A percentile compares a stretch with the other conserved stretches of the same genome.
Conservation (phyloP, 2,329 filamentous ascomycete genomes). For the Teratosphaeria nubilosa region DNA sequence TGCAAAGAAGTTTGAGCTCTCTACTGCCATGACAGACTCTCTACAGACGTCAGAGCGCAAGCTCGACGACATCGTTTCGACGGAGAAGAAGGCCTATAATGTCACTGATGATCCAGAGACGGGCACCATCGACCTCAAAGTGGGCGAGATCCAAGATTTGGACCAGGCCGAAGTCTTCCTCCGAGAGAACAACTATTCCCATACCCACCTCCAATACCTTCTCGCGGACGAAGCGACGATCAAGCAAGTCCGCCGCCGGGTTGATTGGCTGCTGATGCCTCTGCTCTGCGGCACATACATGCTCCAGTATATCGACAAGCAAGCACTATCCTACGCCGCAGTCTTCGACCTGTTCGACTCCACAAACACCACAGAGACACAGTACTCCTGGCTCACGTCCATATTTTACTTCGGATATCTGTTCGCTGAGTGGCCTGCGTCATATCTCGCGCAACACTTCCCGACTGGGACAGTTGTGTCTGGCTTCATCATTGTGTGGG, state of each 20-base stretch:
- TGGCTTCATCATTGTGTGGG: slow-evolving; percentile 9
- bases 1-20: too few relatives aligned
- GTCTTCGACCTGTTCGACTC: slow-evolving; percentile 45
- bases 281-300: slow-evolving; percentile 42
- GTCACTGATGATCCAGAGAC: neutral
- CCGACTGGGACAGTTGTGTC: slow-evolving; percentile 28
- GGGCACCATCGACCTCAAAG: slow-evolving; percentile 11
- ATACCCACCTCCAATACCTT: slow-evolving; percentile 34
- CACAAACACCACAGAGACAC: slow-evolving; percentile 36
- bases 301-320: slow-evolving; percentile 36
- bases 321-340: slow-evolving; percentile 44
- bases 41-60: too few relatives aligned
- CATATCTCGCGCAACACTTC: slow-evolving; percentile 32
- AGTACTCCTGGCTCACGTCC: slow-evolving; percentile 47
- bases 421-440: slow-evolving; percentile 32
- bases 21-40: too few relatives aligned
- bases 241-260: slow-evolving; percentile 11
- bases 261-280: slow-evolving; percentile 42
- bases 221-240: slow-evolving; percentile 32
- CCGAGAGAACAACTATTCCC: slow-evolving; percentile 36
- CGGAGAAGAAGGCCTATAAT: neutral
- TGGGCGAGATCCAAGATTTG: slow-evolving; percentile 29
- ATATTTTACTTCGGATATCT: slow-evolving; percentile 48
- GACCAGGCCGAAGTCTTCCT: slow-evolving; percentile 43
- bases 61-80: neutral